phyloP scores from a whole-genome alignment of 148 eudicot species.

The Diospyros kaki region DNA sequence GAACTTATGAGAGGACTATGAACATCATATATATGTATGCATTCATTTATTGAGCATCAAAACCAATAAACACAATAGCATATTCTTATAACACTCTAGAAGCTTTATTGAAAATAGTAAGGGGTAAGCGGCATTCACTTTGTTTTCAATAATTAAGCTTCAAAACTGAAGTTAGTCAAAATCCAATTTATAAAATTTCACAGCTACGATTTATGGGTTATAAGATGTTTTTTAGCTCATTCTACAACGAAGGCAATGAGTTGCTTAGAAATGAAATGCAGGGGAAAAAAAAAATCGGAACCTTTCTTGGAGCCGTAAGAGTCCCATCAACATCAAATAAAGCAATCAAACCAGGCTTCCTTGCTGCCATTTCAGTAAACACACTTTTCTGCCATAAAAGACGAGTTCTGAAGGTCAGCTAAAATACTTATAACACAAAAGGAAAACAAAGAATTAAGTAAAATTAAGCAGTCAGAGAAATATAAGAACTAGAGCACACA shows the following conservation, averaged over 20 bases:
- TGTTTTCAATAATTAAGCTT: background rate
- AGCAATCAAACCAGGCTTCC: slow-evolving; percentile 73
- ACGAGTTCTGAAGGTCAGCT: background rate
- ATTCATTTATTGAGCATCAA: background rate
- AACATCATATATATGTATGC: too few relatives aligned
- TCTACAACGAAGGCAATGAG: background rate
- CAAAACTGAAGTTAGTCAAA: background rate
- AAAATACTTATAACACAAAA: background rate
- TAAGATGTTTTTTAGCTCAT: background rate
- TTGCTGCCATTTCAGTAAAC: slow-evolving; percentile 47
- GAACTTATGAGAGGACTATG: background rate
- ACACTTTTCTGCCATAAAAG: slow-evolving; percentile 10
- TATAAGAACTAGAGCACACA: background rate
- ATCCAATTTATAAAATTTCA: background rate
- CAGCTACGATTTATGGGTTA: background rate
- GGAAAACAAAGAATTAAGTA: background rate
- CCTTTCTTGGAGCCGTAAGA: slow-evolving; percentile 87
- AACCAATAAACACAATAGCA: background rate
- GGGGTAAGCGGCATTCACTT: background rate
- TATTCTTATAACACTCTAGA: background rate
- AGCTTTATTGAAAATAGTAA: background rate
- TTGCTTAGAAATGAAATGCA: background rate
- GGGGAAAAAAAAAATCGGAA: slow-evolving; percentile 11
- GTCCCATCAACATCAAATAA: slow-evolving; percentile 98
- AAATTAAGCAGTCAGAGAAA: background rate